phyloP scores from a whole-genome alignment of 1,284 basidiomycete genomes.

The Ustilago trichophora region DNA sequence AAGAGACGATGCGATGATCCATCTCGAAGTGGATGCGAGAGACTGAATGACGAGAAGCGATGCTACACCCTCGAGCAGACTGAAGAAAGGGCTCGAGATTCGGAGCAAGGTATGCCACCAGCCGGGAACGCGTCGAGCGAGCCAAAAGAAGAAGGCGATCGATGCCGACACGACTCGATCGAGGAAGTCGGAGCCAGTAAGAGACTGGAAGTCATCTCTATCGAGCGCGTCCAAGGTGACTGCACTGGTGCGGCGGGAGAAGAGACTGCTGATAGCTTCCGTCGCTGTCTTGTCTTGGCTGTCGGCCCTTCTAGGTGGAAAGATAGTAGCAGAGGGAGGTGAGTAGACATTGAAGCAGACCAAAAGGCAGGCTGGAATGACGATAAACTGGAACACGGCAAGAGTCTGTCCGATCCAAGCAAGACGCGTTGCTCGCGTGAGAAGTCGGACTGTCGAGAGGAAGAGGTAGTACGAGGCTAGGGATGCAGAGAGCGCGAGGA shows the following conservation, averaged over 20 bases:
- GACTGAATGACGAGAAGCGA: conserved; percentile 64
- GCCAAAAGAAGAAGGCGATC: conserved; percentile 48
- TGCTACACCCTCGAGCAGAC: conserved; percentile 63
- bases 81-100: conserved; percentile 60
- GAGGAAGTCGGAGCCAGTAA: conserved; percentile 23
- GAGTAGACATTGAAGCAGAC: conserved; percentile 63
- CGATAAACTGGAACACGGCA: conserved; percentile 60
- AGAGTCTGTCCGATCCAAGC: conserved; percentile 54
- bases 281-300: conserved; percentile 20
- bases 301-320: conserved; percentile 26
- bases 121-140: conserved; percentile 52
- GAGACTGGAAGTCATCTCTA: conserved; percentile 15
- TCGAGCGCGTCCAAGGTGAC: not conserved
- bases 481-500: conserved; percentile 62
- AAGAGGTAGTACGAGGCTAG: conserved; percentile 62
- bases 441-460: conserved; percentile 56
- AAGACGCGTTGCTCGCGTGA: conserved; percentile 46
- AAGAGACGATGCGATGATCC: conserved; percentile 72
- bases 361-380: conserved; percentile 61
- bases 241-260: conserved; percentile 2
- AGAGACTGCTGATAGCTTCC: conserved; percentile 33
- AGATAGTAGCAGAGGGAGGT: conserved; percentile 51
- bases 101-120: conserved; percentile 62
- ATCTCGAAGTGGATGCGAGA: conserved; percentile 53
- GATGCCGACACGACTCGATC: conserved; percentile 24